Base-by-base conservation (phyloP, 345 rosid genomes). In the Geranium brycei region DNA sequence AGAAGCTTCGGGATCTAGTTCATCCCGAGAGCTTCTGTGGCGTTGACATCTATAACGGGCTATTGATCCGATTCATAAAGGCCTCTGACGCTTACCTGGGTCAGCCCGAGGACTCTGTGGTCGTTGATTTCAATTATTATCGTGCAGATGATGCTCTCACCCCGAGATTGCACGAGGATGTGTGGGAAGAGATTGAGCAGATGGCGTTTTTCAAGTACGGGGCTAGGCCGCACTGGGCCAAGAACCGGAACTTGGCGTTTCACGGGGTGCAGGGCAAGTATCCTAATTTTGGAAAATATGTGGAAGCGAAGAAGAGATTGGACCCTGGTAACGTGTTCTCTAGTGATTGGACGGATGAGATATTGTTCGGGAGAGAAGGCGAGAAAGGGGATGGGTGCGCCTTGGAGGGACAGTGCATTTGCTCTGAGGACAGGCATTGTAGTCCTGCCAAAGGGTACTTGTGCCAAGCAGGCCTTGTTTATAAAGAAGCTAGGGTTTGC, bases 151-250 rank as follows among this genome's bases (percentile, higher is more conserved):
- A 83, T 19, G 76, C 82, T 18, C 77, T 76, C 11, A 84, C 78
- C 4, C 98, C 91, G 11, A 82, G 96, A 47, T 28, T 89, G 55
- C 85, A 86, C 64, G 72, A 92, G 77, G 91, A 89, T 55, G 73
- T 79, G 31, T 80, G 83, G 89, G 98, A 87, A 77, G 96, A 92
- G 79, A 70, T 89, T 16, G 96, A 92, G 85, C 96, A 89, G 68
- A 81, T 92, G 69, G 98, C 95, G 4, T 87, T 92, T 70, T 66
- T 84, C 66, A 86, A 86, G 64, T 38, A 89, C 18, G 85, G 81
- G n/a, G 96, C 96, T 0, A 86, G 68, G 67, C 93, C 98, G 0
- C 98, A 92, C 64, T 92, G 95, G 95, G 90, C 81, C 6, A 92
- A 92, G 75, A 92, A 89, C 47, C 80, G 88, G 74, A 87, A 85